Conservation (phyloP, 106 monocot species). For the Allium fistulosum region DNA sequence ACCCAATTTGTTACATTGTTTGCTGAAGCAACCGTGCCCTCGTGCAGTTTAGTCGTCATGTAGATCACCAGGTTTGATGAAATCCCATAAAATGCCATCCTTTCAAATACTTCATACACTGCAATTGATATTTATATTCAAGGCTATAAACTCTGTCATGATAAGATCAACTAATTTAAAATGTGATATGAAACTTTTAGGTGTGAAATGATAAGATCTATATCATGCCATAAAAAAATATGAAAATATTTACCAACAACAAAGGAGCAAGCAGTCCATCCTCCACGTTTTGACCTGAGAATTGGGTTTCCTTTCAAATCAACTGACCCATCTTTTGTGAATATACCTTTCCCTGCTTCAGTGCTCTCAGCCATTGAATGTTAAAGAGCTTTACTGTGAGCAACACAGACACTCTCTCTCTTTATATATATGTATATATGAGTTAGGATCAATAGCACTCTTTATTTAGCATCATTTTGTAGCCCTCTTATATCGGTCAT, state of each 20-base stretch:
- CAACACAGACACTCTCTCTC: no score
- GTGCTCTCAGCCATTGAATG: constrained; percentile 10
- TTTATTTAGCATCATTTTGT: no score
- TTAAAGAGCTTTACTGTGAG: not conserved
- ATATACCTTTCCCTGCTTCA: constrained; percentile 8
- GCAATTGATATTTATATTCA: not conserved
- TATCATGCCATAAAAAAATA: not conserved
- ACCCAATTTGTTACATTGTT: constrained; percentile 96
- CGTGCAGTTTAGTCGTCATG: constrained; percentile 65
- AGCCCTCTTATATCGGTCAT: no score
- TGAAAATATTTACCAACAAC: constrained; percentile 27
- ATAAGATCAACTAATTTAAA: no score
- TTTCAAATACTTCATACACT: constrained; percentile 89
- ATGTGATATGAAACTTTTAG: no score
- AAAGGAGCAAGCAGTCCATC: constrained; percentile 52
- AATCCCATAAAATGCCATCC: constrained; percentile 88
- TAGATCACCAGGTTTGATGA: constrained; percentile 84
- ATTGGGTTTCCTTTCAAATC: constrained; percentile 36
- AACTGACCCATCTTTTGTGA: constrained; percentile 36
- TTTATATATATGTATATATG: no score
- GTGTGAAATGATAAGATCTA: no score
- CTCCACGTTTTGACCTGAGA: constrained; percentile 36
- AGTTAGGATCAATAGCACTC: no score
- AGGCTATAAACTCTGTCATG: no score
- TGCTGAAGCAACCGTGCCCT: constrained; percentile 64